A percentile compares a stretch with the other conserved stretches of the same genome.
These are phyloP conservation scores for Edaphochlamys debaryana DNA, from an alignment of 139 green algal species.

Conservation along the genomic window DNA sequence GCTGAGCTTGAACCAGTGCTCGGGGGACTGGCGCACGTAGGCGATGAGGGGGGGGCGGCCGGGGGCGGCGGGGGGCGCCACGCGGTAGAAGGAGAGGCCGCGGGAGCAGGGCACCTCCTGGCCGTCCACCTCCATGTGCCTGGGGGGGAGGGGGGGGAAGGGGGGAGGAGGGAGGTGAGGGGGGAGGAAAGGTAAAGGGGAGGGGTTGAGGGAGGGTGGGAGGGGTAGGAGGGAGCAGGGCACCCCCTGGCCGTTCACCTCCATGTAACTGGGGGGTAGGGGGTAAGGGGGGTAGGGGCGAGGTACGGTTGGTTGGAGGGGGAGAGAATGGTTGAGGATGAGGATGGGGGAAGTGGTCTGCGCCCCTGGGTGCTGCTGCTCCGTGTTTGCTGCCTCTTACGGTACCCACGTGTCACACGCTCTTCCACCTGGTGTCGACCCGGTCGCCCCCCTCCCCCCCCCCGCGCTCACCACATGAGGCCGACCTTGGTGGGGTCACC, in stretches of 20 bases:
- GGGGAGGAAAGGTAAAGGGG: not conserved
- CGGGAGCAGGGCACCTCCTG: constrained; percentile 5
- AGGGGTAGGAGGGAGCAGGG: not conserved
- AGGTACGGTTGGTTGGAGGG: not conserved
- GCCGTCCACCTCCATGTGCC: constrained; percentile 36
- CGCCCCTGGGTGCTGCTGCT: not conserved
- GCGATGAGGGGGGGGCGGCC: not conserved
- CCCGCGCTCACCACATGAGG: constrained; percentile 1
- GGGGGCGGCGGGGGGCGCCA: not conserved
- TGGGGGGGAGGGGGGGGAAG: not conserved
- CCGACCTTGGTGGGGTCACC: not conserved
- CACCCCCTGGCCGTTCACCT: constrained; percentile 13
- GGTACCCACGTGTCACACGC: no score
- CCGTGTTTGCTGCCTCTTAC: no score
- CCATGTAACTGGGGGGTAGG: constrained; percentile 8
- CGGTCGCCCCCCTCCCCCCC: no score
- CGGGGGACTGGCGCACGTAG: constrained; percentile 24
- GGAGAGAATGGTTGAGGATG: not conserved
- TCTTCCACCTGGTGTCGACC: no score
- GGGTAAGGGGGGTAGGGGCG: not conserved
- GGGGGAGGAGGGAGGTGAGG: not conserved
- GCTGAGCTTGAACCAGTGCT: constrained; percentile 20
- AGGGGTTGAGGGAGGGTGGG: not conserved
- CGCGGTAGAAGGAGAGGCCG: constrained; percentile 23
- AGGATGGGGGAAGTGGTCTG: not conserved